A percentile compares a stretch with the other conserved stretches of the same genome.
These are phyloP conservation scores for Amylostereum areolatum DNA, from an alignment of 1,284 basidiomycete genomes.

Conservation along the genomic window DNA sequence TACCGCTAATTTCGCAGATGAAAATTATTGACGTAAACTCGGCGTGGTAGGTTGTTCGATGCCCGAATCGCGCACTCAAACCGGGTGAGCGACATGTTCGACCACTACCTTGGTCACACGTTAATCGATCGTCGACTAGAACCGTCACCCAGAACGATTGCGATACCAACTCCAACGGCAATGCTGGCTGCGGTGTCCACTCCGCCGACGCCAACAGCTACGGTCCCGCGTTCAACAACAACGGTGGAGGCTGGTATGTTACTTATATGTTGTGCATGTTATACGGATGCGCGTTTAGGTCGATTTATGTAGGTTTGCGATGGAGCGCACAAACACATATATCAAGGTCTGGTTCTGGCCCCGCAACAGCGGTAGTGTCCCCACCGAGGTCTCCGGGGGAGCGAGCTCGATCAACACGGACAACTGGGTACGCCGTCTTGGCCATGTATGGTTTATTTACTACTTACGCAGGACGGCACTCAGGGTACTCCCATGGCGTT, in stretches of 20 bases:
- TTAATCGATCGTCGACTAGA: constrained; percentile 7
- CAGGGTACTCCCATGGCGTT: constrained; percentile 44
- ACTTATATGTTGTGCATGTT: too few species aligned
- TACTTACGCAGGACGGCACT: background rate
- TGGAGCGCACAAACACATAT: constrained; percentile 38
- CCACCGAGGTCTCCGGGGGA: constrained; percentile 38
- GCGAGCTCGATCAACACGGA: constrained; percentile 35
- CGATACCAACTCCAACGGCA: constrained; percentile 37
- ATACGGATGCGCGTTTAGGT: too few species aligned
- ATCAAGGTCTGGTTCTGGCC: constrained; percentile 62
- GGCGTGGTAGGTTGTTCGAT: constrained; percentile 47
- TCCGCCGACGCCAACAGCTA: constrained; percentile 40
- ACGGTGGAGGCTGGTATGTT: constrained; percentile 59
- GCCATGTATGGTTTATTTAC: background rate
- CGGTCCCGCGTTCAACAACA: constrained; percentile 54
- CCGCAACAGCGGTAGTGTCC: constrained; percentile 33
- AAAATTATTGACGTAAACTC: too few species aligned
- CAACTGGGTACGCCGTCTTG: constrained; percentile 33
- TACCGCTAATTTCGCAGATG: background rate
- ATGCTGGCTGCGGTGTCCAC: constrained; percentile 62
- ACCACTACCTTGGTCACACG: background rate
- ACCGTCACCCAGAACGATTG: constrained; percentile 14
- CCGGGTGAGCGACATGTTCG: constrained; percentile 36
- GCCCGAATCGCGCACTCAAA: constrained; percentile 41
- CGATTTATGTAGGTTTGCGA: too few species aligned